Evolutionary conservation across 176 grass and related monocot genomes (phyloP).

Genomic region (Ampelocalamus luodianensis): DNA sequence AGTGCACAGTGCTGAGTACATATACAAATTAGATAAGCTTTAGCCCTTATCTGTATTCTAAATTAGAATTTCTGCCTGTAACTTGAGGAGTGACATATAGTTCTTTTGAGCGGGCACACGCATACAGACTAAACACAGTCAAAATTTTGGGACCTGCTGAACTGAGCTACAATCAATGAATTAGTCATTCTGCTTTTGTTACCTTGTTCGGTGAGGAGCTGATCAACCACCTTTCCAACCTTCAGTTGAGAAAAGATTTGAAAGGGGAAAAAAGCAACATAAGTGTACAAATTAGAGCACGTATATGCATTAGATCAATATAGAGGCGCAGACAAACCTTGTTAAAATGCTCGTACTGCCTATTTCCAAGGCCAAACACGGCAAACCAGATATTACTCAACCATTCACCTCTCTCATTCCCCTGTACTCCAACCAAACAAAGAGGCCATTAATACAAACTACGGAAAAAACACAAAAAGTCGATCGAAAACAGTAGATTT

Average conservation of each 20-base stretch:
- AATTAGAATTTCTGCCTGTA: not conserved
- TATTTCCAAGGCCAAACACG: constrained; percentile 83
- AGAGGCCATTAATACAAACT: not conserved
- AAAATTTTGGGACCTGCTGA: not conserved
- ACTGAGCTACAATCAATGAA: not conserved
- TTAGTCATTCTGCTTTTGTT: not conserved
- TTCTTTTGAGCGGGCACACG: not conserved
- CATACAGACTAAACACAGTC: not conserved
- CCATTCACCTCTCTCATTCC: constrained; percentile 66
- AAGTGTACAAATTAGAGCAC: not conserved
- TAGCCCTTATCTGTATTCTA: not conserved
- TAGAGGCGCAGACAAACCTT: constrained; percentile 60
- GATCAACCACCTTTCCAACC: constrained; percentile 82
- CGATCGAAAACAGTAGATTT: not conserved
- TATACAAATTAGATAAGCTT: constrained; percentile 1
- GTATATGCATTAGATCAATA: not conserved
- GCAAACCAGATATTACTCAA: constrained; percentile 63
- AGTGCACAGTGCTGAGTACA: not conserved
- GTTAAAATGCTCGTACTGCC: constrained; percentile 95
- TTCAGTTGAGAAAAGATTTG: constrained; percentile 23
- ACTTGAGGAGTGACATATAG: not conserved
- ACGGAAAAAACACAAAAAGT: not conserved
- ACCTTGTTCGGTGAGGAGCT: constrained; percentile 84
- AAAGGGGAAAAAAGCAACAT: not conserved
- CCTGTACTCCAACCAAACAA: constrained; percentile 37